Conservation (phyloP, 306 rosid species). For the Geum urbanum region DNA sequence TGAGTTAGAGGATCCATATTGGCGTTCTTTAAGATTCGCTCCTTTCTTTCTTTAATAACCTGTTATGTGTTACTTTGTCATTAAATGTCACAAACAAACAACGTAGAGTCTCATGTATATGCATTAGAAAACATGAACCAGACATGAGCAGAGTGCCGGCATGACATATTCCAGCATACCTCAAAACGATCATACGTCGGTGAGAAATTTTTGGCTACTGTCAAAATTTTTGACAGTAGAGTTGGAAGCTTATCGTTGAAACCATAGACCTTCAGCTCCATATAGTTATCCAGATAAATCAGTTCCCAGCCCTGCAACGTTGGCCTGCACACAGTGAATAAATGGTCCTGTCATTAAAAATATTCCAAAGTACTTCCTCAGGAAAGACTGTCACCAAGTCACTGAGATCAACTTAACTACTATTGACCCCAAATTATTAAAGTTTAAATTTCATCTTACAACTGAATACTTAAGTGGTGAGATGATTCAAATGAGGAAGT, state of each 20-base stretch:
- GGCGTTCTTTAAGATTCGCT: constrained; percentile 67
- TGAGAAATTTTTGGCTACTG: constrained; percentile 51
- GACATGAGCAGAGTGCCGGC: not conserved
- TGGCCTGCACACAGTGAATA: constrained; percentile 60
- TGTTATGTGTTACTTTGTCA: constrained; percentile 35
- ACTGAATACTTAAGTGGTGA: not conserved
- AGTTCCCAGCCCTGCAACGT: constrained; percentile 83
- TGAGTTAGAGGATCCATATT: constrained; percentile 94
- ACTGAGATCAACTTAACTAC: not conserved
- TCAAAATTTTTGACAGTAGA: constrained; percentile 64
- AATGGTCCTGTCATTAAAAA: not conserved
- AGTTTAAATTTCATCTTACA: not conserved
- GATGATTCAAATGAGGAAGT: not conserved
- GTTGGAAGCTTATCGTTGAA: constrained; percentile 79
- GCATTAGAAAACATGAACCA: not conserved
- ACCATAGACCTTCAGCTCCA: constrained; percentile 85
- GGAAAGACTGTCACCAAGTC: not conserved
- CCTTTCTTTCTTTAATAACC: constrained; percentile 84
- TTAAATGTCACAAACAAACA: constrained; percentile 25
- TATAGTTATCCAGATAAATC: constrained; percentile 67
- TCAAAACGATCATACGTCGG: constrained; percentile 71
- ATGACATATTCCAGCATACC: constrained; percentile 34
- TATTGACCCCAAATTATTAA: not conserved
- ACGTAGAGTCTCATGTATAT: not conserved
- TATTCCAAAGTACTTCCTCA: not conserved